These are phyloP conservation scores for Setaria italica DNA, from an alignment of 202 grass and related monocot genomes.

Conservation along the genomic window DNA sequence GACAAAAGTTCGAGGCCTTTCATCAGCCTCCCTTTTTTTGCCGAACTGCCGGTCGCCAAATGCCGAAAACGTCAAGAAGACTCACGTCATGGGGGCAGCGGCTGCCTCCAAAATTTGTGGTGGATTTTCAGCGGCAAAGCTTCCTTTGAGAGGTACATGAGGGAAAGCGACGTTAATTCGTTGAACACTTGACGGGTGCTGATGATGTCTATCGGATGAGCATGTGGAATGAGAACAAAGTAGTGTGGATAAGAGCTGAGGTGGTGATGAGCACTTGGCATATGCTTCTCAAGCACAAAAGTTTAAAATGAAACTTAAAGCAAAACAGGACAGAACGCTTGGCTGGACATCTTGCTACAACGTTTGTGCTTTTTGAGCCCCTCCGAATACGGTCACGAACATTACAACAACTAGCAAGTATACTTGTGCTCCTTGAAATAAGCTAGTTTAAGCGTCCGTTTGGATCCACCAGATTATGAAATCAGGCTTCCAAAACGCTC, in stretches of 20 bases:
- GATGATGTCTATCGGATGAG: background rate
- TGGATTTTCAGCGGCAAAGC: slow-evolving; percentile 36
- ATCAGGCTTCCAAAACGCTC: too few relatives aligned
- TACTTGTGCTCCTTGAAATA: too few relatives aligned
- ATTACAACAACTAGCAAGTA: too few relatives aligned
- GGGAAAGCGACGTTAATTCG: slow-evolving; percentile 7
- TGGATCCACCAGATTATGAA: too few relatives aligned
- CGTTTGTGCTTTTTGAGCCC: background rate
- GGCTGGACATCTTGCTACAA: background rate
- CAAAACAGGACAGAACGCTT: background rate
- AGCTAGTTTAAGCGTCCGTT: too few relatives aligned
- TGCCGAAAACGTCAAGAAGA: slow-evolving; percentile 9
- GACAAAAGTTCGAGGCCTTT: slow-evolving; percentile 15
- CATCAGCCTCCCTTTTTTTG: background rate
- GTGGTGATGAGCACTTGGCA: background rate
- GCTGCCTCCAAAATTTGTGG: background rate
- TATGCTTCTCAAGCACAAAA: background rate
- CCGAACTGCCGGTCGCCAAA: background rate
- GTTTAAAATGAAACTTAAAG: background rate
- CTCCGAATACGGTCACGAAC: background rate
- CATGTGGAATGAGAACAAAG: background rate
- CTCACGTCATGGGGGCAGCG: background rate
- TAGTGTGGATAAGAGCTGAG: slow-evolving; percentile 11
- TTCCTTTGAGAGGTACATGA: slow-evolving; percentile 21
- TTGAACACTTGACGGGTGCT: background rate